Conservation (phyloP, 2,329 filamentous ascomycete species). For the Diaporthe longicolla region DNA sequence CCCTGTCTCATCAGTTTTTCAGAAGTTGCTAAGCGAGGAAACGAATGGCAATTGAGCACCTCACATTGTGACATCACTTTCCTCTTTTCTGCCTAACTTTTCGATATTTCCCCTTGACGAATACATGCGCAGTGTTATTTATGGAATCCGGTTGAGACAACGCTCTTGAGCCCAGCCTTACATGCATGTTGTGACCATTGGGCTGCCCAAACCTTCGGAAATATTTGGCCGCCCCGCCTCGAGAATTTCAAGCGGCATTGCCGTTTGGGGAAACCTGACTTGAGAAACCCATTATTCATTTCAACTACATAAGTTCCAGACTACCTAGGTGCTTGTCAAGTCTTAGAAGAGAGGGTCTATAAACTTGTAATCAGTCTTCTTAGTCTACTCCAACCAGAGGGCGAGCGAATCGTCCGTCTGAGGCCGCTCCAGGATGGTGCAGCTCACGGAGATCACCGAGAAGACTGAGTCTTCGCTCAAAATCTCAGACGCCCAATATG, state of each 20-base stretch:
- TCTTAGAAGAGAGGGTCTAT: no score
- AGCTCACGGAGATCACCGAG: slow-evolving; percentile 38
- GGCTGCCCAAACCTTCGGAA: slow-evolving; percentile 28
- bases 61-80: neutral
- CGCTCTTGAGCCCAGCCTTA: neutral
- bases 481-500: slow-evolving; percentile 41
- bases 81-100: neutral
- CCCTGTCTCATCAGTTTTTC: slow-evolving; percentile 3
- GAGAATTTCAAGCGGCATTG: slow-evolving; percentile 30
- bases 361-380: neutral
- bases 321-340: neutral
- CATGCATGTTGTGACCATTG: neutral
- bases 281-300: neutral
- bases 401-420: neutral
- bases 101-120: neutral
- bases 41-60: neutral
- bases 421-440: slow-evolving; percentile 36
- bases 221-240: slow-evolving; percentile 37
- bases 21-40: neutral
- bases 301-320: neutral
- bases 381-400: neutral
- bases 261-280: slow-evolving; percentile 2
- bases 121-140: neutral
- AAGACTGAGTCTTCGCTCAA: slow-evolving; percentile 36
- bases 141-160: neutral